phyloP scores from a whole-genome alignment of 345 rosid species.

The Salix viminalis region DNA sequence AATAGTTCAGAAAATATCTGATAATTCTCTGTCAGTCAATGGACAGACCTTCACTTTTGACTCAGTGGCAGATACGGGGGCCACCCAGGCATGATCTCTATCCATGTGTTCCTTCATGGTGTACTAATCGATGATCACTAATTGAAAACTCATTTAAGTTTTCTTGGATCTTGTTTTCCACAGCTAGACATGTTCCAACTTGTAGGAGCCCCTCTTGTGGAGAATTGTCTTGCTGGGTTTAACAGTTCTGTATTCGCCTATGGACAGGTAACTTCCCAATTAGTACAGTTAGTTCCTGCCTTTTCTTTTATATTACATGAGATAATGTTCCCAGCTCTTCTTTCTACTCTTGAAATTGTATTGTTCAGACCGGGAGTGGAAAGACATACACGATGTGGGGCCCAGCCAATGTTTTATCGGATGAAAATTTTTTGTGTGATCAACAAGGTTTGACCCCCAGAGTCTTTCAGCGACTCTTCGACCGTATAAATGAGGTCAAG shows the following conservation, averaged over 20 bases:
- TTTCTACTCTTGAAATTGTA: slow-evolving; percentile 11
- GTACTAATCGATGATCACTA: background rate
- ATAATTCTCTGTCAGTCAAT: slow-evolving; percentile 60
- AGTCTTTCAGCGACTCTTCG: slow-evolving; percentile 71
- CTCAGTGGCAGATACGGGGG: slow-evolving; percentile 67
- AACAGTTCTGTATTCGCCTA: slow-evolving; percentile 98
- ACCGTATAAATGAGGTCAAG: slow-evolving; percentile 79
- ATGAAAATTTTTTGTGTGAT: slow-evolving; percentile 54
- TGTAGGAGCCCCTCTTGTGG: slow-evolving; percentile 86
- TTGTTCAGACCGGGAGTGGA: slow-evolving; percentile 85
- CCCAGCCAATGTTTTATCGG: slow-evolving; percentile 73
- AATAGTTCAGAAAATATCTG: slow-evolving; percentile 57
- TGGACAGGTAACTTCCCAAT: slow-evolving; percentile 64
- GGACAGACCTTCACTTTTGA: slow-evolving; percentile 87
- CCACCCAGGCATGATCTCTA: slow-evolving; percentile 57
- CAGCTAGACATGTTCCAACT: slow-evolving; percentile 85
- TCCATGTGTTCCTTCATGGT: background rate
- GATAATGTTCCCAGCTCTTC: slow-evolving; percentile 1
- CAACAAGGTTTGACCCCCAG: slow-evolving; percentile 93
- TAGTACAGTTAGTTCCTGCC: background rate
- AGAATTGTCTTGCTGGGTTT: slow-evolving; percentile 93
- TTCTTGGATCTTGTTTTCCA: background rate
- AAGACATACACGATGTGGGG: slow-evolving; percentile 99
- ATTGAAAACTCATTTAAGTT: slow-evolving; percentile 6
- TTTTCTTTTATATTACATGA: background rate